Evolutionary conservation across 177 flowering plant genomes (phyloP).

Genomic region (Viscum album): DNA sequence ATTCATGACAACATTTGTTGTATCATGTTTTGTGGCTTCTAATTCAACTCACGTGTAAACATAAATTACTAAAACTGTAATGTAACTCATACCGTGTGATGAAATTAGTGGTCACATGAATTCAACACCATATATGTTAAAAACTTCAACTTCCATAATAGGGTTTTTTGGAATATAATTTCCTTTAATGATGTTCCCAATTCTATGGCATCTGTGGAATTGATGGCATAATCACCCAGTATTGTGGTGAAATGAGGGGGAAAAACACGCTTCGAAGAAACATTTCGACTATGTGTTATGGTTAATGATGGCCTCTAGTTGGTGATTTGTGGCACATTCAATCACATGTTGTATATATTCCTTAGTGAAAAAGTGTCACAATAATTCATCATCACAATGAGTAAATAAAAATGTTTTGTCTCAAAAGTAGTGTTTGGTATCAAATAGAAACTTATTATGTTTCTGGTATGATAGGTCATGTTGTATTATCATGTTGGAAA

Average conservation of each 20-base stretch:
- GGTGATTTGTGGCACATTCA: neutral
- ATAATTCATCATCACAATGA: neutral
- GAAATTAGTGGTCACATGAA: neutral
- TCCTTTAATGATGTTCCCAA: neutral
- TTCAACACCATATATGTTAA: neutral
- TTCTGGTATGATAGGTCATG: neutral
- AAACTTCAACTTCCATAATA: neutral
- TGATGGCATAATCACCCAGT: neutral
- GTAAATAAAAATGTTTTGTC: neutral
- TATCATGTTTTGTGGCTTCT: neutral
- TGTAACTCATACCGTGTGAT: neutral
- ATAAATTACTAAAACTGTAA: neutral
- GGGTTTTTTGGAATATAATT: neutral
- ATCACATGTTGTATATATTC: neutral
- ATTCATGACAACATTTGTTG: neutral
- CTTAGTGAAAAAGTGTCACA: neutral
- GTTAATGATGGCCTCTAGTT: neutral
- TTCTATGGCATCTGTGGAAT: neutral
- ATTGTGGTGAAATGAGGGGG: too few species aligned
- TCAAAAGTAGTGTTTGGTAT: neutral
- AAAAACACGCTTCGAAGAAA: neutral
- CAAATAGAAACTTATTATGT: neutral
- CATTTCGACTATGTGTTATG: neutral
- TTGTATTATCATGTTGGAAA: neutral
- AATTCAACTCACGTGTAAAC: too few species aligned